Evolutionary conservation across 345 rosid species (phyloP), one percentile per base, ranked within the genome.

Genomic region (Aegle marmelos): DNA sequence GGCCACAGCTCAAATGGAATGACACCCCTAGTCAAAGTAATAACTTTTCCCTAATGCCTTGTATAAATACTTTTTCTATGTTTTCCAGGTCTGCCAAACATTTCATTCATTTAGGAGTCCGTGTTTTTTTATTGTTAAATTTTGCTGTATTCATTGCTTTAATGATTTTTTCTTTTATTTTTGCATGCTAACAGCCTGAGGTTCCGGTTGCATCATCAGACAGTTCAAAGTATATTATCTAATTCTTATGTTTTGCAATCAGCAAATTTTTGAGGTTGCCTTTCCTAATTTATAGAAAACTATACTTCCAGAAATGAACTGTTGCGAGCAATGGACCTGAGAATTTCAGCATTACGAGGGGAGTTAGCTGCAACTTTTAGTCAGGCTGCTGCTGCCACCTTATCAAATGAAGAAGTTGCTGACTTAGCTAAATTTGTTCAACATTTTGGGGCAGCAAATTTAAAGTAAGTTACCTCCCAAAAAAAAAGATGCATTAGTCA

Each of bases 261-360:
- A 45, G 60, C 45, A 41, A 63, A 58, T 74, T 48, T 64, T 28
- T 66, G 59, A 79, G 54, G 75, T 27, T 76, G 73, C 68, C 54
- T 57, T 24, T 65, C 45, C 70, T 76, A 72, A 81, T 22, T 54
- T 59, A 60, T 62, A 11, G 56, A 73, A 72, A 75, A 30, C 62
- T 45, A 56, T 81, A 25, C 62, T 82, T 25, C 78, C 86, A 90
- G 94, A 85, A 88, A 87, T 81, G 91, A 86, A 78, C 83, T 89
- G 67, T 75, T 89, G 81, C 83, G 75, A 81, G 94, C 92, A 60
- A 87, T 89, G 87, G 91, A 89, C 68, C 82, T 84, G 60, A 89
- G 94, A 81, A 83, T 89, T 39, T 77, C 83, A 11, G 91, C 91
- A 39, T 72, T 90, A 78, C 86, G 79, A 77, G 81, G 68, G 63